phyloP scores from a whole-genome alignment of 257 asterid genomes.

The Capsicum pubescens region DNA sequence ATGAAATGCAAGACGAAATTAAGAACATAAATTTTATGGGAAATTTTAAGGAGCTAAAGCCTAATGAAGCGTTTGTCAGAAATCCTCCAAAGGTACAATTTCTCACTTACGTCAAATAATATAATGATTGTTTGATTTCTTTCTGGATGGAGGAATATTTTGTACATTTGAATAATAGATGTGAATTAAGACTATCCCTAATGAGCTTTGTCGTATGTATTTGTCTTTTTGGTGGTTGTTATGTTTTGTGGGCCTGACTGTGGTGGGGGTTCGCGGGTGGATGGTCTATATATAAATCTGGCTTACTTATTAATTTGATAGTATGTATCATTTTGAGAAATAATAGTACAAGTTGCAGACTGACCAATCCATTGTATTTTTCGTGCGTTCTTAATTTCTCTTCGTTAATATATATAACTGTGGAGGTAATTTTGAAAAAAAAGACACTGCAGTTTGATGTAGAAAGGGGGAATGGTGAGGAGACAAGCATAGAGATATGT shows the following conservation, averaged over 20 bases:
- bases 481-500: constrained; percentile 64
- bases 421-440: too few species aligned
- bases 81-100: constrained; percentile 69
- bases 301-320: too few species aligned
- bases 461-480: constrained; percentile 57
- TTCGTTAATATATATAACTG: too few species aligned
- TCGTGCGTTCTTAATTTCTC: too few species aligned
- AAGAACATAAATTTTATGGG: constrained; percentile 33
- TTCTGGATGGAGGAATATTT: not conserved
- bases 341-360: too few species aligned
- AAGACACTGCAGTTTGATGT: constrained; percentile 62
- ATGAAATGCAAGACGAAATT: constrained; percentile 36
- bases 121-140: not conserved
- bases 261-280: too few species aligned
- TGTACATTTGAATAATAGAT: not conserved
- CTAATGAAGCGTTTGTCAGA: constrained; percentile 52
- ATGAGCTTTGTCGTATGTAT: not conserved
- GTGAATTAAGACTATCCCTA: not conserved
- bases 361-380: too few species aligned
- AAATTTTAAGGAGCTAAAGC: constrained; percentile 50
- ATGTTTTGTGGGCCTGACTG: too few species aligned
- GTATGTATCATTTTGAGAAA: too few species aligned
- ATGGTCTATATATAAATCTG: too few species aligned
- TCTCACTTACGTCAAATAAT: not conserved
- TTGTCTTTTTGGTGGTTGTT: not conserved